Evolutionary conservation across 805 yeast species (phyloP).

Genomic region (Yarrowia sp.): DNA sequence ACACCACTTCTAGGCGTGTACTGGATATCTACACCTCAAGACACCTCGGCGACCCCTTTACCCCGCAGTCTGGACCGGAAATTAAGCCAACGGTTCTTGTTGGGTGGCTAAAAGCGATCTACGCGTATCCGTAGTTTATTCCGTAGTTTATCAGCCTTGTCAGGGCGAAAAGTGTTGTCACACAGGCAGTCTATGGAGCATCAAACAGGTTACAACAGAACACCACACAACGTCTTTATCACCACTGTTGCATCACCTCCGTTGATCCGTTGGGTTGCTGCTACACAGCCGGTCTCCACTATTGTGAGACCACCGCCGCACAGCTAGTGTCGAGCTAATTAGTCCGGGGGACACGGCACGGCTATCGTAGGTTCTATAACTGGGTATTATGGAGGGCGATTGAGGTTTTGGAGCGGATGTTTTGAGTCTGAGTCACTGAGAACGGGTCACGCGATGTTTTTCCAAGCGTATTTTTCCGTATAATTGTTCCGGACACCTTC

Average conservation of each 20-base stretch:
- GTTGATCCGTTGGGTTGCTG: neutral
- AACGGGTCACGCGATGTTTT: too few species aligned
- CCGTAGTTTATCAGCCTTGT: too few species aligned
- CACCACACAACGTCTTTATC: too few species aligned
- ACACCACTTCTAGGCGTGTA: neutral
- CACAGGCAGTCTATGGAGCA: too few species aligned
- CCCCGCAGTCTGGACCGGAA: slow-evolving; percentile 4
- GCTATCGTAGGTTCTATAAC: neutral
- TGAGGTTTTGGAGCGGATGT: too few species aligned
- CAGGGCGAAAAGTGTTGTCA: too few species aligned
- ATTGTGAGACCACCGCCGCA: neutral
- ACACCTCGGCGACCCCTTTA: neutral
- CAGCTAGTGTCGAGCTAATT: neutral
- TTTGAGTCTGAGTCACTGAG: too few species aligned
- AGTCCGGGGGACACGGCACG: neutral
- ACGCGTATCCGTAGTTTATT: too few species aligned
- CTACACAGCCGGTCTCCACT: slow-evolving; percentile 2
- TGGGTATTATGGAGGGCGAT: neutral
- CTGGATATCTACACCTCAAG: neutral
- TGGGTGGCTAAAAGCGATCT: neutral
- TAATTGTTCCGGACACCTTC: too few species aligned
- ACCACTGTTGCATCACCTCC: too few species aligned
- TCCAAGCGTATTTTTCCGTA: too few species aligned
- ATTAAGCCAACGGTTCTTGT: slow-evolving; percentile 1
- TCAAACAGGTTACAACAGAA: too few species aligned